phyloP scores from a whole-genome alignment of 768 basidiomycete genomes.

The Exsudoporus frostii region DNA sequence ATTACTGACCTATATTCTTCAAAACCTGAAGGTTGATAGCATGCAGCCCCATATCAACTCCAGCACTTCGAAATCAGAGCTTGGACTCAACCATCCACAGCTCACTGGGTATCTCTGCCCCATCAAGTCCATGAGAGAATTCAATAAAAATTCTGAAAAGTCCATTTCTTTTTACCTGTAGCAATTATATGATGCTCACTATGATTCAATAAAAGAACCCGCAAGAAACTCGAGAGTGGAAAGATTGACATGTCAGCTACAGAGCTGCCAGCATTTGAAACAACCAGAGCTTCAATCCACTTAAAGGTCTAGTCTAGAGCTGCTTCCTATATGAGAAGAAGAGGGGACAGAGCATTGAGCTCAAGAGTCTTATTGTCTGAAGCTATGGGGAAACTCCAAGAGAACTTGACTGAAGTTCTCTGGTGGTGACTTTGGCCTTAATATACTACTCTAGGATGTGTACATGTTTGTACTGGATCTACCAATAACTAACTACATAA shows the following conservation, averaged over 20 bases:
- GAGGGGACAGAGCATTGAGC: too few relatives aligned
- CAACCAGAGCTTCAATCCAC: too few relatives aligned
- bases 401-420: too few relatives aligned
- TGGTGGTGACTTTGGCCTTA: too few relatives aligned
- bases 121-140: not conserved
- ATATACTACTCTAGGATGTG: too few relatives aligned
- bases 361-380: too few relatives aligned
- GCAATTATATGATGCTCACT: not conserved
- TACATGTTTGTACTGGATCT: too few relatives aligned
- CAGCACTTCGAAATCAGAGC: not conserved
- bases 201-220: not conserved
- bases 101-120: not conserved
- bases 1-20: not conserved
- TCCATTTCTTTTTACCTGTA: not conserved
- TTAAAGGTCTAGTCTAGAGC: too few relatives aligned
- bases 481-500: too few relatives aligned
- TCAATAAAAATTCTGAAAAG: not conserved
- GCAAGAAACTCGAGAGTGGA: not conserved
- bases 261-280: not conserved
- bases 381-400: too few relatives aligned
- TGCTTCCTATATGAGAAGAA: too few relatives aligned
- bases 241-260: not conserved
- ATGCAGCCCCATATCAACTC: not conserved
- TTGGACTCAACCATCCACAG: not conserved
- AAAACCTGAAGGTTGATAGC: not conserved